A percentile compares a stretch with the other conserved stretches of the same genome.
These are phyloP conservation scores for Ilyonectria mors-panacis DNA, from an alignment of 2,329 filamentous ascomycete species.

Conservation along the genomic window DNA sequence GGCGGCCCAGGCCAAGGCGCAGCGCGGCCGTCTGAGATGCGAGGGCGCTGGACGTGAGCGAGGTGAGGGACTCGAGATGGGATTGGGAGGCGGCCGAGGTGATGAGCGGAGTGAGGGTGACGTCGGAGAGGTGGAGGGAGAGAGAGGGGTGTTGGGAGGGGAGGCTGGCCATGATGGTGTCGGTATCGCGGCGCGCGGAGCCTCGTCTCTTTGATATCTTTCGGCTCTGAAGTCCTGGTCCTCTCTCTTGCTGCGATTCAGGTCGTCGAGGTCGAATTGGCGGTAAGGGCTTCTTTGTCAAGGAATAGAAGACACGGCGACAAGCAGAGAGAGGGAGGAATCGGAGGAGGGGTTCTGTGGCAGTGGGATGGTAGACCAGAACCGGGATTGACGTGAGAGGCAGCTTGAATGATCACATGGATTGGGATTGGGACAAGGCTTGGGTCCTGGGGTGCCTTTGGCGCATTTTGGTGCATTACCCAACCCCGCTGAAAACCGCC, in stretches of 20 bases:
- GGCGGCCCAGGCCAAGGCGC: conserved; percentile 67
- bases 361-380: conserved; percentile 4
- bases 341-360: conserved; percentile 1
- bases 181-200: conserved; percentile 14
- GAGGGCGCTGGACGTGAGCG: conserved; percentile 67
- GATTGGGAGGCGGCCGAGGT: conserved; percentile 63
- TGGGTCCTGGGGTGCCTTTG: conserved; percentile 10
- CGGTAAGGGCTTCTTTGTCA: too few species aligned
- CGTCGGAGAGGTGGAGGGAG: conserved; percentile 71
- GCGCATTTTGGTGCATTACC: neutral
- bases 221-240: neutral
- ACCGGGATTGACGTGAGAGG: conserved; percentile 23
- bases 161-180: conserved; percentile 54
- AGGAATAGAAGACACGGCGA: neutral
- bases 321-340: neutral
- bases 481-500: conserved; percentile 25
- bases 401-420: conserved; percentile 31
- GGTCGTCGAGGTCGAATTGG: conserved; percentile 17
- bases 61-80: conserved; percentile 65
- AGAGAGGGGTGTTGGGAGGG: conserved; percentile 66
- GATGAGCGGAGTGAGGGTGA: conserved; percentile 70
- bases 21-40: conserved; percentile 67
- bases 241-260: neutral
- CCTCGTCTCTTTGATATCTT: conserved; percentile 5
- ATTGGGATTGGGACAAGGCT: conserved; percentile 20